phyloP scores from a whole-genome alignment of 805 yeast species.

The Novakomyces olei region DNA sequence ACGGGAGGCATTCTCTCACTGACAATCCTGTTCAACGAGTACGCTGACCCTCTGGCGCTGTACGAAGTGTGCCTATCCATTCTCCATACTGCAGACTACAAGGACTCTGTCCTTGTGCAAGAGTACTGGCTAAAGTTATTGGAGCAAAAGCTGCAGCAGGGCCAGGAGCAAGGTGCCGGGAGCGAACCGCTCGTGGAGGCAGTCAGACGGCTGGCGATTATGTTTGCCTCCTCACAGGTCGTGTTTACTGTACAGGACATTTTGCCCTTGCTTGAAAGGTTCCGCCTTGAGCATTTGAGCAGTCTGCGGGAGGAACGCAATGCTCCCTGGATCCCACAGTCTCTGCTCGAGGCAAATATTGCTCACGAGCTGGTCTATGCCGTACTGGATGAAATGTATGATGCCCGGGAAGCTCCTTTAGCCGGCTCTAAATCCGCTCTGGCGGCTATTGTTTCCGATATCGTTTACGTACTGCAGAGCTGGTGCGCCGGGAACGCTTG shows the following conservation, averaged over 20 bases:
- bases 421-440: too few species aligned
- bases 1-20: conserved; percentile 44
- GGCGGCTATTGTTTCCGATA: too few species aligned
- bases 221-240: conserved; percentile 43
- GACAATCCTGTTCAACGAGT: conserved; percentile 64
- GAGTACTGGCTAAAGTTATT: conserved; percentile 4
- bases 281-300: conserved; percentile 28
- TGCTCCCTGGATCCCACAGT: conserved; percentile 20
- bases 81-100: conserved; percentile 64
- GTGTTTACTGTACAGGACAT: conserved; percentile 62
- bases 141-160: conserved; percentile 32
- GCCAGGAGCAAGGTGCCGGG: conserved; percentile 20
- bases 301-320: conserved; percentile 18
- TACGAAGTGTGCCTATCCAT: conserved; percentile 58
- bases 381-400: conserved; percentile 14
- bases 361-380: conserved; percentile 12
- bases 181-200: conserved; percentile 18
- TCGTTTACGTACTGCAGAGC: too few species aligned
- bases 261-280: conserved; percentile 39
- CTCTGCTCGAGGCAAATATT: conserved; percentile 18
- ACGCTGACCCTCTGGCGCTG: conserved; percentile 71
- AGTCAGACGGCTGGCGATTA: conserved; percentile 32
- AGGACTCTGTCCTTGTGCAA: background rate
- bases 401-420: conserved; percentile 15
- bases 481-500: too few species aligned